Conservation (phyloP, 768 basidiomycete species). For the Porphyrellus cyaneotinctus region DNA sequence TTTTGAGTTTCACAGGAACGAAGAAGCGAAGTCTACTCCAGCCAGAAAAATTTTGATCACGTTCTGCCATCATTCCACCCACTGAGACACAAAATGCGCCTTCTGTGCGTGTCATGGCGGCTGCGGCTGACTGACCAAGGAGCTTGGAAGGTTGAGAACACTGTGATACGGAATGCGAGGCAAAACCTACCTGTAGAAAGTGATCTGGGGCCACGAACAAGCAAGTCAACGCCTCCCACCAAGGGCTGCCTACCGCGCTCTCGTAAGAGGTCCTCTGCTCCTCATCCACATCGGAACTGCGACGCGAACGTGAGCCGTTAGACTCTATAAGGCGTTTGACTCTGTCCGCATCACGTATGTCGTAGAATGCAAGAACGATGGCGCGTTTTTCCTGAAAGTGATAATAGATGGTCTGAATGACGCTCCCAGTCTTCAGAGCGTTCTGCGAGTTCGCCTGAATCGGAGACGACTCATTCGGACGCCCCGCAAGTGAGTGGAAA, state of each 20-base stretch:
- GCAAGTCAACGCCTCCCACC: constrained; percentile 35
- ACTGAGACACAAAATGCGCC: constrained; percentile 50
- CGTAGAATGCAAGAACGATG: constrained; percentile 57
- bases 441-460: constrained; percentile 5
- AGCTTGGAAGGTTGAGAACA: constrained; percentile 35
- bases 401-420: constrained; percentile 55
- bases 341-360: constrained; percentile 50
- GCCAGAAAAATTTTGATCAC: constrained; percentile 19
- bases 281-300: constrained; percentile 1
- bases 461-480: constrained; percentile 6
- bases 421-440: constrained; percentile 17
- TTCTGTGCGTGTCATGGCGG: constrained; percentile 48
- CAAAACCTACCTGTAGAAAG: constrained; percentile 39
- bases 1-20: constrained; percentile 29
- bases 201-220: constrained; percentile 44
- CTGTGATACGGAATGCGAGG: constrained; percentile 1
- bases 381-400: constrained; percentile 49
- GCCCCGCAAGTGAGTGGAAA: constrained; percentile 26
- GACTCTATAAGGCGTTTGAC: constrained; percentile 41
- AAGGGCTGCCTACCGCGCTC: constrained; percentile 6
- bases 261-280: constrained; percentile 7
- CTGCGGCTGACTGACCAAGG: constrained; percentile 45
- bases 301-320: constrained; percentile 8
- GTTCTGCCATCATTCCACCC: constrained; percentile 20
- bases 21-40: constrained; percentile 25